Evolutionary conservation across 768 basidiomycete species (phyloP), one percentile per base, ranked within the genome.

Genomic region (Agaricus blazei): DNA sequence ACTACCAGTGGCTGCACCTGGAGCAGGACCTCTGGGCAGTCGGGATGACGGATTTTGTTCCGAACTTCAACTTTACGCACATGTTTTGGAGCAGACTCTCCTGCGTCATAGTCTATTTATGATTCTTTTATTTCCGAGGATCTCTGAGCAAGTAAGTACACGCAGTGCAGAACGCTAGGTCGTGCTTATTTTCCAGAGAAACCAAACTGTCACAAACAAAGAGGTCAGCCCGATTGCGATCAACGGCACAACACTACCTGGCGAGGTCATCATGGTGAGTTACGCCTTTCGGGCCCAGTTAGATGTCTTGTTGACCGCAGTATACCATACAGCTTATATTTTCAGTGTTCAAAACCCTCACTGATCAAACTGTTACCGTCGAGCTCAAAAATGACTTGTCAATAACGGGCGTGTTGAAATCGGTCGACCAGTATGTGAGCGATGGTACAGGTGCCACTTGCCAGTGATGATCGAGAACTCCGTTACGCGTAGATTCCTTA

Each of bases 371-470:
- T 65, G 95, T 98, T 64, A 93, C 91, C 4, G 95, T 97, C 60
- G 94, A 98, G 70, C 85, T 99, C 65, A 99, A 99, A 76, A 99
- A 99, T 74, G 97, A 98, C 71, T 84, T 98, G 52, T 93, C 90
- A 19, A 97, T 99, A 70, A 93, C 90, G 9, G 96, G 96, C 1
- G 87, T 90, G 27, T 73, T 99, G 63, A 97, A 97, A 80, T 97
- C 93, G 31, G 95, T 99, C 50, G 96, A 99, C 77, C 96, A 99
- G 96, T 95, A 60, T 58, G 87, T 80, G 48, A 52, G 55, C 54
- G 28, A 52, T 48, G 50, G 31, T n/a, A 46, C 56, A 28, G 57
- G 38, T 47, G 14, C 36, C 36, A 15, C 26, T 36, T 50, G 23
- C 52, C 29, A 38, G 24, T 56, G 14, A 40, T 42, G 29, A 58